phyloP scores from a whole-genome alignment of 768 basidiomycete genomes.

The Boletus bicolor region DNA sequence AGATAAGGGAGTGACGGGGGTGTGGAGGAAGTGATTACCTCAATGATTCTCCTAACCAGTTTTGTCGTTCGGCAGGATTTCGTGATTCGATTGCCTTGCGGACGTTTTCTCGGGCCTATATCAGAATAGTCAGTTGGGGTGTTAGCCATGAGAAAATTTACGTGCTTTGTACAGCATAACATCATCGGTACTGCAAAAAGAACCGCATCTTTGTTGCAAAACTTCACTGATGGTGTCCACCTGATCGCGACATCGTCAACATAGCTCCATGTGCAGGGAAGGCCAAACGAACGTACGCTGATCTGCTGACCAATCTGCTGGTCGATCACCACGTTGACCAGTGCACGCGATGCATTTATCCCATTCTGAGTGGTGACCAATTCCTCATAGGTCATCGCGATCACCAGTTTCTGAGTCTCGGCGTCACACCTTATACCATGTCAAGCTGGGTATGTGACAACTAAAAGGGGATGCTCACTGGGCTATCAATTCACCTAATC shows the following conservation, averaged over 20 bases:
- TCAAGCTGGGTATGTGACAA: slow-evolving; percentile 6
- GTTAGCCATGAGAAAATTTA: slow-evolving; percentile 3
- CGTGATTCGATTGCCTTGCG: slow-evolving; percentile 84
- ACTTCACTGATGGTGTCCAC: slow-evolving; percentile 97
- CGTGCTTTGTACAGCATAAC: slow-evolving; percentile 93
- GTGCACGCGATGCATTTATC: slow-evolving; percentile 78
- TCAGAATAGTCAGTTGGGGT: slow-evolving; percentile 2
- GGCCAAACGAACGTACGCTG: slow-evolving; percentile 58
- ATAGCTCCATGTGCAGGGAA: not conserved
- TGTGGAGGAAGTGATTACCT: slow-evolving; percentile 46
- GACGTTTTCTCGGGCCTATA: slow-evolving; percentile 87
- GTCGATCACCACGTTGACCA: slow-evolving; percentile 96
- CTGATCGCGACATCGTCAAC: slow-evolving; percentile 38
- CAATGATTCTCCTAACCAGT: slow-evolving; percentile 82
- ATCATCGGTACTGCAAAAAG: slow-evolving; percentile 97
- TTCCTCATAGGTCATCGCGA: slow-evolving; percentile 76
- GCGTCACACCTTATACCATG: slow-evolving; percentile 57
- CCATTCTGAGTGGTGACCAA: slow-evolving; percentile 84
- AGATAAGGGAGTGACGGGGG: slow-evolving; percentile 1
- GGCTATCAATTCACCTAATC: slow-evolving; percentile 77
- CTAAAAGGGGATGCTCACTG: slow-evolving; percentile 49
- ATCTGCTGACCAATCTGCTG: slow-evolving; percentile 98
- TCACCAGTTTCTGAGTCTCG: slow-evolving; percentile 66
- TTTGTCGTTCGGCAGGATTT: slow-evolving; percentile 69
- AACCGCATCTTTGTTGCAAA: slow-evolving; percentile 90